Conservation (phyloP, 805 yeast genomes). For the Metschnikowia matae region DNA sequence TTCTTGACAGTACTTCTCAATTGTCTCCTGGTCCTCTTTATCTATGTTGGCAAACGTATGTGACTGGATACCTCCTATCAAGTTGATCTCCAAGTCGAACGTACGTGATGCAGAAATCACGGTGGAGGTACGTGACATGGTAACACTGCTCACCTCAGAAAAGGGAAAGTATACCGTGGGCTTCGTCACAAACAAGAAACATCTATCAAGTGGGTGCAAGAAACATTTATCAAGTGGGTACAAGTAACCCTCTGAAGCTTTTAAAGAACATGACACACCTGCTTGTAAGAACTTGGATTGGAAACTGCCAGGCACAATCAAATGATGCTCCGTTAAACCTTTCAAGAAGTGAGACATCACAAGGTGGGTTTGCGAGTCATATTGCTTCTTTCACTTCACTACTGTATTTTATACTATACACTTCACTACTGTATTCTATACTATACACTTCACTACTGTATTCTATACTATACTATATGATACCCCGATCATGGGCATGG, state of each 20-base stretch:
- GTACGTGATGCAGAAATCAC: conserved; percentile 79
- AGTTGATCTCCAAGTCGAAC: conserved; percentile 79
- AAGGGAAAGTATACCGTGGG: conserved; percentile 91
- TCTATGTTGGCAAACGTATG: conserved; percentile 86
- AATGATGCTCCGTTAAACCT: conserved; percentile 84
- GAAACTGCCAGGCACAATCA: conserved; percentile 81
- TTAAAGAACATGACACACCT: conserved; percentile 86
- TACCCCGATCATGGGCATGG: too few species aligned
- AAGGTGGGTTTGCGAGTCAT: conserved; percentile 80
- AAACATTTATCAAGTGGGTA: conserved; percentile 90
- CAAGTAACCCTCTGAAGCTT: conserved; percentile 91
- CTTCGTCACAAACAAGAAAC: conserved; percentile 86
- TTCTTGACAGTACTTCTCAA: conserved; percentile 72
- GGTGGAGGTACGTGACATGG: conserved; percentile 82
- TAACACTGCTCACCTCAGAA: conserved; percentile 69
- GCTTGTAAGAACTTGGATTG: conserved; percentile 73
- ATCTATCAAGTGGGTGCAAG: too few species aligned
- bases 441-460: too few species aligned
- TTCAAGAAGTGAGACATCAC: conserved; percentile 85
- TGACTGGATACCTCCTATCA: conserved; percentile 58
- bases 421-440: too few species aligned
- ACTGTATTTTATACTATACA: too few species aligned
- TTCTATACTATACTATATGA: too few species aligned
- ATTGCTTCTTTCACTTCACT: conserved; percentile 68
- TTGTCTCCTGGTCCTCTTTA: conserved; percentile 78